Evolutionary conservation across 129 eudicot species (phyloP), one percentile per base, ranked within the genome.

Genomic region (Tagetes patula): DNA sequence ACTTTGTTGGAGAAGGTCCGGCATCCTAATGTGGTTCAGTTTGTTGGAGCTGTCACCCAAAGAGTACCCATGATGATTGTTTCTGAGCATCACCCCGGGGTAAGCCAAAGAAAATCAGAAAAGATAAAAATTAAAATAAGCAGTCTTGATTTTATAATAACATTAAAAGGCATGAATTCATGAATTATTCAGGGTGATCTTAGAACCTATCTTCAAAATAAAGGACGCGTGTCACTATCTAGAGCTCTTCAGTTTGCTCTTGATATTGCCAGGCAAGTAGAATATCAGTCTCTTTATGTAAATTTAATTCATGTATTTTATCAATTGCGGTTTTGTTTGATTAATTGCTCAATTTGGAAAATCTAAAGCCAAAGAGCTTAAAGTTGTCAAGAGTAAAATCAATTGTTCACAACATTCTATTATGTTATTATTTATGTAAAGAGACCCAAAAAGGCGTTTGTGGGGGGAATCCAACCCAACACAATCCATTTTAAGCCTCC

Each of bases 1-100:
- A 95, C 99, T 3, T 77, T 90, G 75, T 73, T 95, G 81, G 97
- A 95, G 71, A 95, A 95, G 66, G 96, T 88, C 10, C 90, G 99
- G n/a, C 99, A 95, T 85, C 99, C 99, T 67, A 95, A 95, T 60
- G 92, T 95, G 74, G 88, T 95, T 74, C 99, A 95, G 75, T 95
- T 95, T 84, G 96, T 95, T 88, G 99, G 99, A 76, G 99, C 99
- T 55, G 99, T 95, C 72, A 95, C 99, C 75, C 99, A 95, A 88
- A 90, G 87, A 72, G 63, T 90, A 47, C 99, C 99, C 39, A 95
- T 95, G 99, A 95, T 95, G 99, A 95, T 95, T 40, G 94, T 95
- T 73, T 79, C 82, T 32, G 91, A 89, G 82, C 82, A 62, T 84
- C 87, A 90, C 75, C 67, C 87, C n/a, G 85, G 82, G 82, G 97